Evolutionary conservation across 1,284 basidiomycete genomes (phyloP).

Genomic region (Peniophora sp.): DNA sequence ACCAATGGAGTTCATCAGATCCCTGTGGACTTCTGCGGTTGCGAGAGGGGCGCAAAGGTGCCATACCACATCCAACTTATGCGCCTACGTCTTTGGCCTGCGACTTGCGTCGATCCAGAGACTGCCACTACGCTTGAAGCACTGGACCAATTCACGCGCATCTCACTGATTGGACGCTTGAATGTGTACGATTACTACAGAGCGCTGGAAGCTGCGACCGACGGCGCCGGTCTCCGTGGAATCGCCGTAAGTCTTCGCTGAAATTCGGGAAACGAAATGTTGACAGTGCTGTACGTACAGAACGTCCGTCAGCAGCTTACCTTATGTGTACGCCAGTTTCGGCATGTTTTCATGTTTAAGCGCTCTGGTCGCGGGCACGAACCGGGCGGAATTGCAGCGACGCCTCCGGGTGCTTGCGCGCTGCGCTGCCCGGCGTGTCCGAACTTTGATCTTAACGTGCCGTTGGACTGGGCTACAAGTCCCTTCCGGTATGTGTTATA

Average conservation of each 20-base stretch:
- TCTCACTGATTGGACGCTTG: neutral
- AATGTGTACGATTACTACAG: neutral
- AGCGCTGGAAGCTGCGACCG: neutral
- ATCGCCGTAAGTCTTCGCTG: neutral
- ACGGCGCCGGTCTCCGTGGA: neutral
- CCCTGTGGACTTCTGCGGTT: conserved; percentile 1
- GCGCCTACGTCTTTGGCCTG: neutral
- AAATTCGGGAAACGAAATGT: neutral
- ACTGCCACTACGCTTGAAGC: conserved; percentile 5
- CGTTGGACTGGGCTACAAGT: conserved; percentile 11
- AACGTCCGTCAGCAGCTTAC: neutral
- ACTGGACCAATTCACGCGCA: conserved; percentile 3
- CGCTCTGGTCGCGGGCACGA: conserved; percentile 15
- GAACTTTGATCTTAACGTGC: conserved; percentile 17
- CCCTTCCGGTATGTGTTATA: neutral
- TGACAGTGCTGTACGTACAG: neutral
- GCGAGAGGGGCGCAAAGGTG: neutral
- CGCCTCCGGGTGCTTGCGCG: conserved; percentile 12
- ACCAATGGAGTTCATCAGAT: conserved; percentile 3
- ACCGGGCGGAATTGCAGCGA: conserved; percentile 5
- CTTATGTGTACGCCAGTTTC: conserved; percentile 5
- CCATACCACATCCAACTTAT: conserved; percentile 1
- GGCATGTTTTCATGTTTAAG: conserved; percentile 18
- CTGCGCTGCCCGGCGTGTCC: conserved; percentile 21
- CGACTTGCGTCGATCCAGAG: neutral